Conservation (phyloP, 2,329 filamentous ascomycete genomes). For the Tolypocladium ophioglossoides region DNA sequence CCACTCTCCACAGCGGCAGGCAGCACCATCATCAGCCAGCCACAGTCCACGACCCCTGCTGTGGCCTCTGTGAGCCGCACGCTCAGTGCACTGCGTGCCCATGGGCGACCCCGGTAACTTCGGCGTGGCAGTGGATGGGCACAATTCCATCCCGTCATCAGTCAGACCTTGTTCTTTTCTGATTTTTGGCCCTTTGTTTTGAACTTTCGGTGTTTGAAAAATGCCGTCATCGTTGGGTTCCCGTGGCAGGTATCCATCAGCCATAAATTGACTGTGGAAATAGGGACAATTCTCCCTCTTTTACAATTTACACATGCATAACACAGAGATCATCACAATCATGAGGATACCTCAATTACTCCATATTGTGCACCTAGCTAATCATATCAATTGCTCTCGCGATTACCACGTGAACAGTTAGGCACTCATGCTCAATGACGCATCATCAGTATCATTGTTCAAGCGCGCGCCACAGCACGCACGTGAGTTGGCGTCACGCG, state of each 20-base stretch:
- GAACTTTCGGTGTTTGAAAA: not conserved
- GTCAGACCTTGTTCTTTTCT: not conserved
- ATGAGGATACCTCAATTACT: too few species aligned
- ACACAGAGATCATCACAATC: too few species aligned
- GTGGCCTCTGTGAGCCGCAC: not conserved
- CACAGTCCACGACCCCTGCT: not conserved
- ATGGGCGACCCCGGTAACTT: not conserved
- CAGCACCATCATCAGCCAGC: not conserved
- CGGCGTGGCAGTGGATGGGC: not conserved
- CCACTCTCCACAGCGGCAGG: not conserved
- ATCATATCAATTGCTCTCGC: too few species aligned
- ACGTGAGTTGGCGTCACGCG: slow-evolving; percentile 13
- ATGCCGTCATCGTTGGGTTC: not conserved
- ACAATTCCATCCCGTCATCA: not conserved
- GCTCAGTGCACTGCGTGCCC: not conserved
- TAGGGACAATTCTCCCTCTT: too few species aligned
- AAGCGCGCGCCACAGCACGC: too few species aligned
- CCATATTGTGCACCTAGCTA: too few species aligned
- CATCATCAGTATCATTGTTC: too few species aligned
- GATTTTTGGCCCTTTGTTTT: not conserved
- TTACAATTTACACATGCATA: too few species aligned
- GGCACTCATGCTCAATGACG: too few species aligned
- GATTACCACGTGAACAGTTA: too few species aligned
- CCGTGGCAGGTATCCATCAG: not conserved
- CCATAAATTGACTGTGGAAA: too few species aligned